Conservation (phyloP, 2,329 filamentous ascomycete species). For the Plectosphaerella sp. region DNA sequence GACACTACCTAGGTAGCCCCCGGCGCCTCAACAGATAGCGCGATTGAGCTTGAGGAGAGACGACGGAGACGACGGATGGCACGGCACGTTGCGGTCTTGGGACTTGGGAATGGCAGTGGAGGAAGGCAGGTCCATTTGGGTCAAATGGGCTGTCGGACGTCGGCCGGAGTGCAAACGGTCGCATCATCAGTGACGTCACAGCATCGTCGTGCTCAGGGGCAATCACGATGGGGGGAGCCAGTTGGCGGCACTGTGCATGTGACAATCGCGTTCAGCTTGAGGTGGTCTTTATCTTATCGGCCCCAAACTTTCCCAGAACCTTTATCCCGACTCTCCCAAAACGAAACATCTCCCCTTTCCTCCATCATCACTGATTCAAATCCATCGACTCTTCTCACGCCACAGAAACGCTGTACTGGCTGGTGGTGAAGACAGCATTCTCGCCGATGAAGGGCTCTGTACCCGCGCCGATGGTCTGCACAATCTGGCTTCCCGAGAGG, state of each 20-base stretch:
- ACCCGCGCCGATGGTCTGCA: conserved; percentile 42
- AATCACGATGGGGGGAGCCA: background rate
- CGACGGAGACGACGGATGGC: no score
- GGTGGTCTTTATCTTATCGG: background rate
- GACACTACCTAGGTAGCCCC: no score
- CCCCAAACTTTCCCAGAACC: background rate
- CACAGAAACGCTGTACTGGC: conserved; percentile 7
- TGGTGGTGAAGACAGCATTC: conserved; percentile 21
- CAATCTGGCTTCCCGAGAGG: conserved; percentile 29
- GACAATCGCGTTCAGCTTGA: background rate
- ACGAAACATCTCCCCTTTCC: background rate
- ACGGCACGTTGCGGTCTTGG: no score
- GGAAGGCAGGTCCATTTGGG: no score
- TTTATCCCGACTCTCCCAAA: background rate
- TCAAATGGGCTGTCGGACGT: no score
- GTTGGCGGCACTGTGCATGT: background rate
- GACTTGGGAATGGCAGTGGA: no score
- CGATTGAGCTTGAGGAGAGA: no score
- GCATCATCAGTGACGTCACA: no score
- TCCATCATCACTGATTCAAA: background rate
- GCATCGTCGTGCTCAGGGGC: no score
- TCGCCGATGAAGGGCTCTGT: conserved; percentile 53
- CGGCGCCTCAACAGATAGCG: no score
- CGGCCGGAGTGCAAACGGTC: no score
- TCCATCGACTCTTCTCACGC: background rate